These are phyloP conservation scores for Malassezia furfur DNA, from an alignment of 1,284 basidiomycete species.

Conservation along the genomic window DNA sequence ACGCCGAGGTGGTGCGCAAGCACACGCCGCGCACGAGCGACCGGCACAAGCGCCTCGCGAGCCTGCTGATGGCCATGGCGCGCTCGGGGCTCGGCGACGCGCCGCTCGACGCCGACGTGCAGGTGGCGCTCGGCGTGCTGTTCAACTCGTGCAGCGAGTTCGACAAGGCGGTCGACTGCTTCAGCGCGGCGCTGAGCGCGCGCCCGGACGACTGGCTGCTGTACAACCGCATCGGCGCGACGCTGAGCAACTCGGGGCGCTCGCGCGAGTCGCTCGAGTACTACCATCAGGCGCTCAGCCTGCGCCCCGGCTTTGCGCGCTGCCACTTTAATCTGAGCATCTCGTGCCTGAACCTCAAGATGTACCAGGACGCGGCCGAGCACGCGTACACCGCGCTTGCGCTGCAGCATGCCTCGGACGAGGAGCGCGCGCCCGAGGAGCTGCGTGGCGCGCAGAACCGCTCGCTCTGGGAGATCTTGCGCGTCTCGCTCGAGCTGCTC, in stretches of 20 bases:
- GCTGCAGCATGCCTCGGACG: conserved; percentile 30
- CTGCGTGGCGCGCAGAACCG: conserved; percentile 21
- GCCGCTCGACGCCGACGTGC: conserved; percentile 69
- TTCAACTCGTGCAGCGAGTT: conserved; percentile 85
- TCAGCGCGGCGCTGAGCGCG: conserved; percentile 73
- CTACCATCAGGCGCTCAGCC: conserved; percentile 76
- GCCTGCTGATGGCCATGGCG: conserved; percentile 49
- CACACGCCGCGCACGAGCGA: background rate
- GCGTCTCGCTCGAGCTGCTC: conserved; percentile 41
- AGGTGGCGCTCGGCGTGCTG: conserved; percentile 85
- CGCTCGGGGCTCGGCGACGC: conserved; percentile 25
- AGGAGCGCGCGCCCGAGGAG: conserved; percentile 20
- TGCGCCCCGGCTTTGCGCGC: conserved; percentile 87
- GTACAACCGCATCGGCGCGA: conserved; percentile 92
- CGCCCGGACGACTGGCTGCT: conserved; percentile 87
- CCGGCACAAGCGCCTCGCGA: conserved; percentile 11
- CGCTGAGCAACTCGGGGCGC: conserved; percentile 75
- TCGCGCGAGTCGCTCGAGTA: conserved; percentile 75
- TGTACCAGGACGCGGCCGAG: conserved; percentile 43
- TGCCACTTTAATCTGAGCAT: conserved; percentile 45
- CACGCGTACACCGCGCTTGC: conserved; percentile 43
- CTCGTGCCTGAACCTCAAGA: conserved; percentile 41
- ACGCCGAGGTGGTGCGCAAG: conserved; percentile 51
- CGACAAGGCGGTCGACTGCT: conserved; percentile 84
- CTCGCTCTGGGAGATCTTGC: conserved; percentile 42